phyloP scores from a whole-genome alignment of 768 basidiomycete genomes.

The Termitomyces sp. region DNA sequence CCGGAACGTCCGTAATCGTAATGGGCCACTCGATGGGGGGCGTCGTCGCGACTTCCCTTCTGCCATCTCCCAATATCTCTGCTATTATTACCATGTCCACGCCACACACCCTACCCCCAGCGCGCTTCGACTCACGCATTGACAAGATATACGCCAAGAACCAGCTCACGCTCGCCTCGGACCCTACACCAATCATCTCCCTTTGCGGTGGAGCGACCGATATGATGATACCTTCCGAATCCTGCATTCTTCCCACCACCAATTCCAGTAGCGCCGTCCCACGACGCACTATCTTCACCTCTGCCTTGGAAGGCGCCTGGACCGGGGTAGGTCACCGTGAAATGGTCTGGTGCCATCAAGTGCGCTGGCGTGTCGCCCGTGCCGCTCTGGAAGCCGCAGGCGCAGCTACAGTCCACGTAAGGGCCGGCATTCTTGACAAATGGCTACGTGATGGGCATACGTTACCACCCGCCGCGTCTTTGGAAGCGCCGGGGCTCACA shows the following conservation, averaged over 20 bases:
- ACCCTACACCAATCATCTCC: conserved; percentile 70
- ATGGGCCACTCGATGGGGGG: conserved; percentile 99
- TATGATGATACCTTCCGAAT: conserved; percentile 88
- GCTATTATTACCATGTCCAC: conserved; percentile 95
- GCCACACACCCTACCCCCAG: conserved; percentile 85
- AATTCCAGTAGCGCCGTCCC: conserved; percentile 26
- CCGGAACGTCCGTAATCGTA: conserved; percentile 62
- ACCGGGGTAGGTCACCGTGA: conserved; percentile 94
- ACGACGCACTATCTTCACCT: conserved; percentile 74
- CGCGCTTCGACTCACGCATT: conserved; percentile 78
- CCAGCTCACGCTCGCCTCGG: conserved; percentile 31
- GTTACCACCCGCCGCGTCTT: conserved; percentile 27
- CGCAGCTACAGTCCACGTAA: conserved; percentile 21
- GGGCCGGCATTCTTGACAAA: conserved; percentile 43
- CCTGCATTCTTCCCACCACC: conserved; percentile 58
- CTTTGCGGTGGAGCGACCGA: conserved; percentile 93
- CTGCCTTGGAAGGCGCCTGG: conserved; percentile 88
- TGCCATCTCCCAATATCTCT: conserved; percentile 64
- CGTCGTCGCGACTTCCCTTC: conserved; percentile 77
- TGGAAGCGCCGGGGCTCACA: conserved; percentile 14
- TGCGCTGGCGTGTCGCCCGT: conserved; percentile 84
- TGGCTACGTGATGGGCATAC: conserved; percentile 69
- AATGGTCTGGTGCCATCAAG: conserved; percentile 99
- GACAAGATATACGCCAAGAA: conserved; percentile 66
- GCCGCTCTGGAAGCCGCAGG: conserved; percentile 66